Evolutionary conservation across 352 stramenopile genomes (phyloP), one percentile per base, ranked within the genome.

Genomic region (Phytophthora vignae): DNA sequence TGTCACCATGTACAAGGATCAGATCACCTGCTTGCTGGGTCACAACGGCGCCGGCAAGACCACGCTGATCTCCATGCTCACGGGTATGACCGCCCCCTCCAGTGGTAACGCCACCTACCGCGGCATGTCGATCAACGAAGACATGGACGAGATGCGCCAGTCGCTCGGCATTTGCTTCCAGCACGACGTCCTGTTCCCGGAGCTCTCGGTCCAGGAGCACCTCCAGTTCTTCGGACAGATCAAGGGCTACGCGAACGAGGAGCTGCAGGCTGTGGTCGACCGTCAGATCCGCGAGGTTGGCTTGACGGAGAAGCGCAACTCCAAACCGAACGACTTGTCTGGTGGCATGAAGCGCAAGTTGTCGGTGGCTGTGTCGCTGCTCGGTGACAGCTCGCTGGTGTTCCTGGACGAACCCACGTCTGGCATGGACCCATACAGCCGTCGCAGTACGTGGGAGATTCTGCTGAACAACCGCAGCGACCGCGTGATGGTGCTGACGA

Each of bases 371-470:
- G 76, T 98, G 12, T 92, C 91, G 8, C 71, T 98, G 27, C 79
- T 98, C 21, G 94, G 82, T 64, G 69, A 95, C 74, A 94, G 79
- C 95, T 81, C 72, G 27, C 48, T 96, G 22, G 83, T 95, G 53
- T 91, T 96, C 40, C 76, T 97, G 40, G 90, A 98, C 55, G 92
- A 98, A 64, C 95, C 95, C 2, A 99, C 95, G 12, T 90, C 69
- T 52, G 96, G 96, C 7, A 98, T 99, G 93, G 97, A 99, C 71
- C 95, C 96, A 21, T 99, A 98, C 75, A 94, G 80, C 50, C 83
- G 97, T 61, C 83, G 96, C 48, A 98, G 98, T 54, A 84, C 98
- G 69, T 98, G 92, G 92, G 75, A 95, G 25, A 79, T 97, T 36
- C 66, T 90, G 44, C 52, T 85, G 38, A 85, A 87, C 77, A 83